Evolutionary conservation across 2,329 filamentous ascomycete genomes (phyloP).

Genomic region (Emericellopsis cladophorae): DNA sequence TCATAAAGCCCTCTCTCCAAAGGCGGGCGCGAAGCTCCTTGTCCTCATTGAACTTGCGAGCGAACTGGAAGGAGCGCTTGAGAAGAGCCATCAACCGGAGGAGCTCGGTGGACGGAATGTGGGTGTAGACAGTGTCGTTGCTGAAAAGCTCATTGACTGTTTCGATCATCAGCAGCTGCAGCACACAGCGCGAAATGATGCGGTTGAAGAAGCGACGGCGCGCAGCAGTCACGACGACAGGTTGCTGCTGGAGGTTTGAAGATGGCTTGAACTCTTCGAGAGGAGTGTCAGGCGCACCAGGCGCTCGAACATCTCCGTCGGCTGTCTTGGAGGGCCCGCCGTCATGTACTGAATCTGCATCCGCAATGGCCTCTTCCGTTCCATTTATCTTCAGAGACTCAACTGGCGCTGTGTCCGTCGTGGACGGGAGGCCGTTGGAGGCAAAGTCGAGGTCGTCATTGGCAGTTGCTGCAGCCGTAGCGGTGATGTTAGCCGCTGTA

Average conservation of each 20-base stretch:
- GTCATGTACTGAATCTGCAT: conserved; percentile 16
- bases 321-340: too few species aligned
- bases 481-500: conserved; percentile 56
- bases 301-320: not conserved
- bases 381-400: conserved; percentile 48
- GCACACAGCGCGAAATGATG: conserved; percentile 95
- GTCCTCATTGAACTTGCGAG: conserved; percentile 94
- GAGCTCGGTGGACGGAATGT: conserved; percentile 84
- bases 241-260: conserved; percentile 68
- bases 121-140: conserved; percentile 85
- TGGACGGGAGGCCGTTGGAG: conserved; percentile 7
- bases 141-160: conserved; percentile 98
- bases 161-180: conserved; percentile 98
- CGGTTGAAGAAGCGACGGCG: conserved; percentile 95
- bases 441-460: conserved; percentile 40
- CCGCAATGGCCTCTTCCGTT: conserved; percentile 22
- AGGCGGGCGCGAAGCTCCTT: conserved; percentile 89
- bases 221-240: conserved; percentile 83
- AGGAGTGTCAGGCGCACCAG: conserved; percentile 6
- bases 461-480: conserved; percentile 36
- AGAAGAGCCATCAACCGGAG: conserved; percentile 85
- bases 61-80: conserved; percentile 94
- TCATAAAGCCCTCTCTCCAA: conserved; percentile 99
- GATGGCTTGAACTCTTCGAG: conserved; percentile 84
- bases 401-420: conserved; percentile 31